A percentile compares a stretch with the other conserved stretches of the same genome.
phyloP scores from a whole-genome alignment of 768 basidiomycete genomes.

The Xanthoconium stramineum region DNA sequence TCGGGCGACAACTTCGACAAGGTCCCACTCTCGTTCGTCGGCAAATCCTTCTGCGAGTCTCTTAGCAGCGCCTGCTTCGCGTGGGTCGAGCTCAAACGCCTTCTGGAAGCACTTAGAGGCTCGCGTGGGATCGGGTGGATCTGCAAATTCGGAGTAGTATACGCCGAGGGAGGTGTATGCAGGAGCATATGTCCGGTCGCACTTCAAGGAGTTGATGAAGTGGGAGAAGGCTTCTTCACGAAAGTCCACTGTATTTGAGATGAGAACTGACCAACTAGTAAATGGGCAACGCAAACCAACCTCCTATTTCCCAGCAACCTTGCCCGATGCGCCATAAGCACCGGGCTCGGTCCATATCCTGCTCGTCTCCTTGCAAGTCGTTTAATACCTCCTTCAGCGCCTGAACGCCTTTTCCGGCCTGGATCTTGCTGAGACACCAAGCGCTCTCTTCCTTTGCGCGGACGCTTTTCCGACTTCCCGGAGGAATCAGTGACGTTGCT shows the following conservation, averaged over 20 bases:
- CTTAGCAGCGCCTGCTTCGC: slow-evolving; percentile 81
- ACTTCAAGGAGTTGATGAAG: slow-evolving; percentile 80
- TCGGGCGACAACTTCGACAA: slow-evolving; percentile 91
- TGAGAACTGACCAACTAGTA: not conserved
- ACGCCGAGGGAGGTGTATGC: slow-evolving; percentile 92
- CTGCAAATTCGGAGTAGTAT: slow-evolving; percentile 71
- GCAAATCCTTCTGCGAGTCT: slow-evolving; percentile 87
- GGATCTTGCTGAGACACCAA: slow-evolving; percentile 69
- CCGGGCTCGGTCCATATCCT: slow-evolving; percentile 63
- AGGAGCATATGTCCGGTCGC: slow-evolving; percentile 73
- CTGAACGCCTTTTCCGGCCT: slow-evolving; percentile 45
- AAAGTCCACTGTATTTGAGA: slow-evolving; percentile 37
- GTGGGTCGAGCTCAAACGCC: slow-evolving; percentile 93
- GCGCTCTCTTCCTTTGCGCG: slow-evolving; percentile 78
- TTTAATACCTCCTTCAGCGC: slow-evolving; percentile 49
- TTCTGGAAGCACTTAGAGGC: slow-evolving; percentile 97
- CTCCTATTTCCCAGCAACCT: slow-evolving; percentile 67
- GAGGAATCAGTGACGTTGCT: slow-evolving; percentile 48
- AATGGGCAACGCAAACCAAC: slow-evolving; percentile 39
- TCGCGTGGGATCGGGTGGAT: slow-evolving; percentile 76
- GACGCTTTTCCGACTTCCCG: slow-evolving; percentile 45
- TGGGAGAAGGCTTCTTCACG: slow-evolving; percentile 69
- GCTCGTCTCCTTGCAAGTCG: slow-evolving; percentile 41
- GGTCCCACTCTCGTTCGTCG: slow-evolving; percentile 90
- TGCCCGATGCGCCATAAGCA: slow-evolving; percentile 85